Evolutionary conservation across 441 rosid species (phyloP), one percentile per base, ranked within the genome.

Genomic region (Dalechampia spathulata): DNA sequence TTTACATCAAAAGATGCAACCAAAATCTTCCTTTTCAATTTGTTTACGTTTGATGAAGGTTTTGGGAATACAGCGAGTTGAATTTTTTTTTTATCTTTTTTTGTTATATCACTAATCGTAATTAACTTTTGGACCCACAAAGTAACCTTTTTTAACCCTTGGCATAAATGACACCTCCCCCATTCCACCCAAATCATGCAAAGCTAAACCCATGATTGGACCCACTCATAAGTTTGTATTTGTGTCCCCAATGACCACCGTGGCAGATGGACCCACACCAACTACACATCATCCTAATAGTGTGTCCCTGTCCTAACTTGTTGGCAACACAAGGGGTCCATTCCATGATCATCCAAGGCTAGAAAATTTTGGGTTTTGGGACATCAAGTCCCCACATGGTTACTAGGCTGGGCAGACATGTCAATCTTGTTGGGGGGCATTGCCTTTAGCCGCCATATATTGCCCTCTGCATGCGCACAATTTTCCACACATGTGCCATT

Each of bases 371-470:
- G 7, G 4, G 34, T 30, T 4, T 36, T 42, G 14, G 71, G 73
- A 76, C 81, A 78, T 4, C 12, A 15, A 66, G 76, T 55, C 72
- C 80, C 78, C 70, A 71, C 34, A 30, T 3, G 55, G 61, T 30
- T 45, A 60, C 56, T 47, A 6, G 37, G 42, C 58, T 53, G 53
- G 58, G 66, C 59, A 56, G 71, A 75, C 80, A 72, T 19, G 34
- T 44, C 44, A 42, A 47, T 52, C 48, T 61, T 69, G 61, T n/a
- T 71, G 75, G 64, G 25, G 49, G 13, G 49, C 60, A 3, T 49
- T 55, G 66, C 68, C 74, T 74, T 72, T 76, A 81, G 85, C 88
- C 79, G 81, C 81, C 85, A 75, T 63, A 67, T 69, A 66, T 61
- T 63, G 50, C 69, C 46, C 22, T 27, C 17, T 49, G 23, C 52